Evolutionary conservation across 208 protist species (phyloP).

Genomic region (Acanthamoeba sp.): DNA sequence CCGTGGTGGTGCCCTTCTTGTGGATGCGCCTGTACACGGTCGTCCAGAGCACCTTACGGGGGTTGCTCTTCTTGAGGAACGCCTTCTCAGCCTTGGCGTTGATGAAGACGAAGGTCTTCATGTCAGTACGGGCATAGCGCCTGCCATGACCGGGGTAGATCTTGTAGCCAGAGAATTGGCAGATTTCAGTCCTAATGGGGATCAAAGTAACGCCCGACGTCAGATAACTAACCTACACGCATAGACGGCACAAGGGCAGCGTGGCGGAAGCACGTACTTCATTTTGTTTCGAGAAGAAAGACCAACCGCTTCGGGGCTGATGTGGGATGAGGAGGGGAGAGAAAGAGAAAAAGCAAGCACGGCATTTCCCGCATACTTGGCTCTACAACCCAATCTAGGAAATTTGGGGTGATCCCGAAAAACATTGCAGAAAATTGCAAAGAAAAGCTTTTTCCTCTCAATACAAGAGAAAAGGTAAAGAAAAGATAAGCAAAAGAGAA

Average conservation of each 20-base stretch:
- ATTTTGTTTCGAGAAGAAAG: slow-evolving; percentile 15
- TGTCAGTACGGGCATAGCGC: slow-evolving; percentile 83
- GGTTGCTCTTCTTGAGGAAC: slow-evolving; percentile 85
- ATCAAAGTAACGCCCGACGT: slow-evolving; percentile 53
- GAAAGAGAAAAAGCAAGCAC: slow-evolving; percentile 25
- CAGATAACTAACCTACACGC: not conserved
- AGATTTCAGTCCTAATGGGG: slow-evolving; percentile 85
- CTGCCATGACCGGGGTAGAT: slow-evolving; percentile 89
- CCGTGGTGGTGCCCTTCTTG: slow-evolving; percentile 84
- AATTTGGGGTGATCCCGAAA: not conserved
- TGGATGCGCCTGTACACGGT: slow-evolving; percentile 82
- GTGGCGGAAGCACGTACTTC: slow-evolving; percentile 36
- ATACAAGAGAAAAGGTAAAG: not conserved
- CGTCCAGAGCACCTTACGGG: slow-evolving; percentile 85
- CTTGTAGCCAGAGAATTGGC: slow-evolving; percentile 87
- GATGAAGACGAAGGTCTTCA: slow-evolving; percentile 84
- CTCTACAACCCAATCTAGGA: not conserved
- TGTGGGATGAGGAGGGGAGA: slow-evolving; percentile 72
- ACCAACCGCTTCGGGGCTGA: slow-evolving; percentile 68
- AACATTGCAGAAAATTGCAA: not conserved
- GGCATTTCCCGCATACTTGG: slow-evolving; percentile 27
- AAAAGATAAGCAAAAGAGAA: not conserved
- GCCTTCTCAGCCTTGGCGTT: slow-evolving; percentile 77
- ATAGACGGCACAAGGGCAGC: not conserved
- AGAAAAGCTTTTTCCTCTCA: not conserved